phyloP scores from a whole-genome alignment of 2,329 filamentous ascomycete genomes.

The Lachnellula arida region DNA sequence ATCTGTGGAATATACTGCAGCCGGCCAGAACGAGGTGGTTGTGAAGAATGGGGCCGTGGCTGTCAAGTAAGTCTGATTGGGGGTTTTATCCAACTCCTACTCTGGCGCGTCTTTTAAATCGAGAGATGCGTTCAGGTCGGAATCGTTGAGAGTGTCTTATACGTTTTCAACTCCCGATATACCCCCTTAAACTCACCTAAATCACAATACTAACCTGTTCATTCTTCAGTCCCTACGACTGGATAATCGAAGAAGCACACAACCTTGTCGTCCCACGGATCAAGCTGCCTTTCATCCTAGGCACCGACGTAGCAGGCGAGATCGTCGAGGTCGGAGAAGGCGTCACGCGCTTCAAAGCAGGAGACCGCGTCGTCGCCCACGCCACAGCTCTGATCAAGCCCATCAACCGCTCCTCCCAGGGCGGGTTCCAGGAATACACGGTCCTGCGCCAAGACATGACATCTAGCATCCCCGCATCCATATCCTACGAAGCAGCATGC shows the following conservation, averaged over 20 bases:
- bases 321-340: slow-evolving; percentile 9
- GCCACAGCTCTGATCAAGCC: slow-evolving; percentile 29
- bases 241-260: slow-evolving; percentile 1
- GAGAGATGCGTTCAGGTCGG: no score
- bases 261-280: not conserved
- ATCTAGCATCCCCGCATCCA: slow-evolving; percentile 19
- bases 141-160: no score
- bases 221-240: slow-evolving; percentile 33
- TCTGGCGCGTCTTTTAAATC: no score
- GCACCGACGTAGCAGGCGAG: slow-evolving; percentile 9
- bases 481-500: slow-evolving; percentile 25
- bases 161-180: no score
- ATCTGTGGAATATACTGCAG: slow-evolving; percentile 33
- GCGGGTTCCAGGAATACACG: not conserved
- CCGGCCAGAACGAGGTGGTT: slow-evolving; percentile 34
- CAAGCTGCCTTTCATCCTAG: slow-evolving; percentile 16
- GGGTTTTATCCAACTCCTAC: no score
- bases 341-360: slow-evolving; percentile 9
- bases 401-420: not conserved
- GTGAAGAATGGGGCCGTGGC: slow-evolving; percentile 37
- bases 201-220: no score
- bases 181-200: no score
- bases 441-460: not conserved
- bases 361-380: slow-evolving; percentile 29
- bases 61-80: slow-evolving; percentile 29